Evolutionary conservation across 2,329 filamentous ascomycete genomes (phyloP).

Genomic region (Furcasterigmium furcatum): DNA sequence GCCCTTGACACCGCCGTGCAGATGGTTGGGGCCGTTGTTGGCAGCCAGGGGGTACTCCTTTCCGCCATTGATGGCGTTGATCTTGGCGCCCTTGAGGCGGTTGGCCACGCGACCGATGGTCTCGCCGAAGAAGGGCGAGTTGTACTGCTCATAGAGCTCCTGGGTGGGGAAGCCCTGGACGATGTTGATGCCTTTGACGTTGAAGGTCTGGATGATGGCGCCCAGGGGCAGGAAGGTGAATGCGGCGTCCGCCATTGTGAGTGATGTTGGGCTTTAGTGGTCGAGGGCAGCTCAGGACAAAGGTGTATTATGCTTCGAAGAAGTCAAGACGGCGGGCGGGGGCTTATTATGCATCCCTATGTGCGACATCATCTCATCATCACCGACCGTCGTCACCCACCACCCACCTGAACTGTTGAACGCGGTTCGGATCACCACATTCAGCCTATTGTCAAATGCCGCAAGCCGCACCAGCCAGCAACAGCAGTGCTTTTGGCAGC

Average conservation of each 20-base stretch:
- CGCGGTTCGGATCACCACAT: no score
- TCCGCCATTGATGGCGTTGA: slow-evolving; percentile 67
- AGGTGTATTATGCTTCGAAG: no score
- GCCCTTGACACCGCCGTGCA: slow-evolving; percentile 70
- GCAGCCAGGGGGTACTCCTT: slow-evolving; percentile 65
- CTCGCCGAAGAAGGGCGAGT: slow-evolving; percentile 82
- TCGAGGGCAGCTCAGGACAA: background rate
- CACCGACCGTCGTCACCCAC: no score
- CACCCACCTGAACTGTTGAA: no score
- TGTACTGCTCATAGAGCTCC: slow-evolving; percentile 72
- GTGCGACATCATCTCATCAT: slow-evolving; percentile 1
- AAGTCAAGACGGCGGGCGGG: no score
- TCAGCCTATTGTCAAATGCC: background rate
- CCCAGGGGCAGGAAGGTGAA: slow-evolving; percentile 71
- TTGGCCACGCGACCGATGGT: slow-evolving; percentile 88
- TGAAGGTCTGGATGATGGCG: slow-evolving; percentile 78
- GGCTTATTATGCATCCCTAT: no score
- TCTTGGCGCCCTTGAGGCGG: slow-evolving; percentile 69
- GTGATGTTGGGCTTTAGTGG: background rate
- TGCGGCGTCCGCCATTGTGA: slow-evolving; percentile 41
- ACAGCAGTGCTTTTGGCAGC: no score
- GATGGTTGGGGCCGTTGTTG: slow-evolving; percentile 75
- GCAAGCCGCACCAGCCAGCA: background rate
- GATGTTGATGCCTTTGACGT: slow-evolving; percentile 76
- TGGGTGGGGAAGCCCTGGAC: slow-evolving; percentile 80